Evolutionary conservation across 441 rosid genomes (phyloP).

Genomic region (Erodium trifolium): DNA sequence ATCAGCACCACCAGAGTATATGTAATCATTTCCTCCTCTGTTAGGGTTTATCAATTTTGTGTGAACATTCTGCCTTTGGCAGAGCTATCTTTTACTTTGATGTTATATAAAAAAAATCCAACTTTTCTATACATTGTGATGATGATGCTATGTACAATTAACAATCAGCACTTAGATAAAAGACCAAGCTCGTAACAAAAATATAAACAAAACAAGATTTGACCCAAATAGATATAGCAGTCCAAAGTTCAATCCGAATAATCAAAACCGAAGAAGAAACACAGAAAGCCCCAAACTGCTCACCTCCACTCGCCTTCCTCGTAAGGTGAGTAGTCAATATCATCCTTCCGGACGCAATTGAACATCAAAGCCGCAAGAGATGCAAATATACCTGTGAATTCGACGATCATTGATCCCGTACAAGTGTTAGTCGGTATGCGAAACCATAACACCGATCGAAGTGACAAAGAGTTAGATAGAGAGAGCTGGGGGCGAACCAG

Average conservation of each 20-base stretch:
- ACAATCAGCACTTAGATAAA: not conserved
- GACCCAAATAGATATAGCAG: too few species aligned
- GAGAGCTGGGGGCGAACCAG: not conserved
- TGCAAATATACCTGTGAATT: conserved; percentile 28
- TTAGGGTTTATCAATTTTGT: too few species aligned
- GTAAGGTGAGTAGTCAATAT: conserved; percentile 43
- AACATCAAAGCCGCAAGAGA: conserved; percentile 93
- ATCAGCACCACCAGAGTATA: too few species aligned
- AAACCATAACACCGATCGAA: not conserved
- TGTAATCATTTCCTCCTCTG: too few species aligned
- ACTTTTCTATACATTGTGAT: too few species aligned
- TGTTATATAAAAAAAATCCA: too few species aligned
- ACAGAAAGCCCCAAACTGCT: conserved; percentile 11
- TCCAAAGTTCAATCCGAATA: not conserved
- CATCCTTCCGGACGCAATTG: conserved; percentile 89
- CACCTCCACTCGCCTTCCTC: too few species aligned
- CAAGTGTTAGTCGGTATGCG: not conserved
- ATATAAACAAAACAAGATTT: not conserved
- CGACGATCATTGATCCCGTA: not conserved
- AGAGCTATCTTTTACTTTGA: too few species aligned
- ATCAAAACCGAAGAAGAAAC: not conserved
- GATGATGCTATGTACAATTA: too few species aligned
- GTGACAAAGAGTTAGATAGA: too few species aligned
- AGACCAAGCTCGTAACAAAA: not conserved
- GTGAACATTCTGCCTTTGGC: too few species aligned